Evolutionary conservation across 108 stramenopile genomes (phyloP), one percentile per base, ranked within the genome.

Genomic region (Seminavis robusta): DNA sequence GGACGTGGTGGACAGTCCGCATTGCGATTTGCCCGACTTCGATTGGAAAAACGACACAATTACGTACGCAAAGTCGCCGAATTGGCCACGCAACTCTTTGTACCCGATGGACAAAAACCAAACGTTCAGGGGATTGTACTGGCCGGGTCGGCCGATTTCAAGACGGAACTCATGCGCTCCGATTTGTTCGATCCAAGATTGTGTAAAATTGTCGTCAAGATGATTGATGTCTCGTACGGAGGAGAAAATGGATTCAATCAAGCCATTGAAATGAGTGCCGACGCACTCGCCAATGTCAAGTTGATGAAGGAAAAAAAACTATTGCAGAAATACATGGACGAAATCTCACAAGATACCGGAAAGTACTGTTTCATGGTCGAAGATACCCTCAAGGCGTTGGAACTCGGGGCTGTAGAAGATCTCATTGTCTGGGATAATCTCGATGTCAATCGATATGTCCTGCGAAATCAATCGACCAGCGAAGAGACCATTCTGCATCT

Each of bases 181-280:
- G 98, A 99, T 72, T 75, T 98, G 47, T 97, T 99, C 61, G 98
- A 99, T 78, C 92, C 59, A 2, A 74, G 98, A 23, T 77, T 99
- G 27, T n/a, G 30, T 31, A 89, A 94, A 67, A 88, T 95, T 60
- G 98, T 99, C 3, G 74, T 99, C 59, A 97, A 97, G 70, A 94
- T 95, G 70, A 97, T 99, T 4, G 98, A 99, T 73, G 97, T 99
- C 23, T 78, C 75, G 17, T 99, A 99, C 55, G 98, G 98, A 15
- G 97, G 97, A 20, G 96, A 97, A 53, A 86, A 94, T 33, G 98
- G 98, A 16, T 99, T 99, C 88, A 98, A 98, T 64, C 98, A 99
- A 78, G 98, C 97, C 50, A 98, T 99, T 75, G 97, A 99, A 73
- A 74, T 89, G 33, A 74, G 84, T 43, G 90, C 94, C 9, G 98